A percentile compares a stretch with the other conserved stretches of the same genome.
Conservation (phyloP, 768 basidiomycete genomes). For the Gautieria morchelliformis region DNA sequence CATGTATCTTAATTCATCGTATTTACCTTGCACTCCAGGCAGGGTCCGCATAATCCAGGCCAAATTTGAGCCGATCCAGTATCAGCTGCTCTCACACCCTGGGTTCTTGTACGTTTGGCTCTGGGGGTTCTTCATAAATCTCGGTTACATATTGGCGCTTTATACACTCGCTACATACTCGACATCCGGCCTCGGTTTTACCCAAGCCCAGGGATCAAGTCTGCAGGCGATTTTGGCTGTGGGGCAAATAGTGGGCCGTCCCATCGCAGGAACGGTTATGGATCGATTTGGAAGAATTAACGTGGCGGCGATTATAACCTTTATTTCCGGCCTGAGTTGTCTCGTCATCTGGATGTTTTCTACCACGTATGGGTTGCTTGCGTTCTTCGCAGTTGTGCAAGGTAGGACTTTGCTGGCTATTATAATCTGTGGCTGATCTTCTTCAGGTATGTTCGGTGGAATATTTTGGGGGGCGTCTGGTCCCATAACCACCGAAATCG, state of each 20-base stretch:
- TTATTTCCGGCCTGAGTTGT: slow-evolving; percentile 21
- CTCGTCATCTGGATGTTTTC: slow-evolving; percentile 25
- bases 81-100: slow-evolving; percentile 17
- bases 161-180: slow-evolving; percentile 24
- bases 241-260: slow-evolving; percentile 24
- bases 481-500: slow-evolving; percentile 12
- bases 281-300: too few relatives aligned
- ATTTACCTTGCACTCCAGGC: neutral
- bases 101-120: slow-evolving; percentile 21
- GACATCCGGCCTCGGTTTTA: slow-evolving; percentile 18
- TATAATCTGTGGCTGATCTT: neutral
- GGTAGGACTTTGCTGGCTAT: neutral
- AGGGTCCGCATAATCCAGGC: neutral
- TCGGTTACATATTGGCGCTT: slow-evolving; percentile 23
- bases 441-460: slow-evolving; percentile 8
- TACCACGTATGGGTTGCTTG: slow-evolving; percentile 13
- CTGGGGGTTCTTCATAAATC: slow-evolving; percentile 20
- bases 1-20: neutral
- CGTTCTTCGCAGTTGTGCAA: neutral
- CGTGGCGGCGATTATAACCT: slow-evolving; percentile 19
- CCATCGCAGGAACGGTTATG: slow-evolving; percentile 18
- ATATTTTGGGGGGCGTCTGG: slow-evolving; percentile 14
- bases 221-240: slow-evolving; percentile 18
- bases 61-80: slow-evolving; percentile 16
- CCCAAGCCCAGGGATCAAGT: slow-evolving; percentile 20